Base-by-base conservation (phyloP, 129 eudicot genomes). In the Helichrysum umbraculigerum region DNA sequence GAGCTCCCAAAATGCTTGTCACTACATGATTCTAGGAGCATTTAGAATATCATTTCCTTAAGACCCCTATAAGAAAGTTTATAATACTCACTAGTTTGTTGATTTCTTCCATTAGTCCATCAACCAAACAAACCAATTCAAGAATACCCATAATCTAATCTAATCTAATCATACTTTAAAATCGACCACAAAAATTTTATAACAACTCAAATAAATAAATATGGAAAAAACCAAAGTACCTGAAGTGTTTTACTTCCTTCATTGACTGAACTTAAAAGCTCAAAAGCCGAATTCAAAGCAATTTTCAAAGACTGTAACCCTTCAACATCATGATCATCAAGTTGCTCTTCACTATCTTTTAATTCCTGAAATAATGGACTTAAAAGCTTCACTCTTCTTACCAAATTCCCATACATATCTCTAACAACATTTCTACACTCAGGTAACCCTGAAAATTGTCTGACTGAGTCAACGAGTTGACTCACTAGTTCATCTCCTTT, bases 301-400 rank as follows among this genome's bases (percentile, higher is more conserved):
- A 59, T 61, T 17, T 51, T 76, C 77, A 91, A 78, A 21, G 76
- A 73, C 1, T 88, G 71, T 10, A 91, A 71, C 34, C 91, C 91
- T 58, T 22, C 15, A 71, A 85, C 44, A 61, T 76, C 87, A 47
- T 77, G 85, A 64, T 74, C 75, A 71, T 58, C 70, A 37, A 88
- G 81, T 69, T 82, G 78, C 19, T 70, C 84, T 20, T 79, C 81
- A 72, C 81, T 74, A 51, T 88, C 97, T 80, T 81, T 74, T 61
- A 91, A 76, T 60, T 91, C 97, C 76, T 91, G 95, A 72, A 88
- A 83, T 50, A 91, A 74, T 68, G 97, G 97, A 82, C 92, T 91
- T 81, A 91, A 75, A 19, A 88, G 92, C 92, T 91, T 91, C 20
- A 88, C 77, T 62, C 95, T 91, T 57, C 97, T 50, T 6, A 81